These are phyloP conservation scores for Digitaria exilis DNA, from an alignment of 202 grass and related monocot species.

Conservation along the genomic window DNA sequence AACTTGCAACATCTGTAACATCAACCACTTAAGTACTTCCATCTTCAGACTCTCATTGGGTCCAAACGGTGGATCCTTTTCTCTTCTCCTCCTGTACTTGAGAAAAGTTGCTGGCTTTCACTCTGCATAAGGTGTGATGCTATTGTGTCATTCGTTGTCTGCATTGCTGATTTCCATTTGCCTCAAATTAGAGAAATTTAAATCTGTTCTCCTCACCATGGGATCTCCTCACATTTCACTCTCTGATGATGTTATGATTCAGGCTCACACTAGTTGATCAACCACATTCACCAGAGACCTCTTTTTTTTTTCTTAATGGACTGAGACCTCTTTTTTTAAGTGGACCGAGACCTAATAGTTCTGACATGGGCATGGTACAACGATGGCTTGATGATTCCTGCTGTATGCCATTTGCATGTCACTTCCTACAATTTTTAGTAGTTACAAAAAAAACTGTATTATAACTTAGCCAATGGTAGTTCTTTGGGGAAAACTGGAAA, in stretches of 20 bases:
- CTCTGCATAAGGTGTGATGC: conserved; percentile 5
- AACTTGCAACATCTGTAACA: not conserved
- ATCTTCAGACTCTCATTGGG: not conserved
- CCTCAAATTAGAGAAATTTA: not conserved
- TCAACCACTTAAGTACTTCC: not conserved
- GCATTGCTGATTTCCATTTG: not conserved
- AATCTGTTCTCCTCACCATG: not conserved
- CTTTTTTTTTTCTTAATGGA: no score
- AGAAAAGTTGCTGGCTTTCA: not conserved
- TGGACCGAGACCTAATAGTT: not conserved
- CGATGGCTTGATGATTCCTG: not conserved
- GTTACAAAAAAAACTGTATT: not conserved
- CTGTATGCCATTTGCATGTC: not conserved
- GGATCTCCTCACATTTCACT: not conserved
- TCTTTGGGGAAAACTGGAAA: not conserved
- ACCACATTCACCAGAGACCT: no score
- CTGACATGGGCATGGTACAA: not conserved
- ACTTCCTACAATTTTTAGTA: not conserved
- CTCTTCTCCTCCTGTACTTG: not conserved
- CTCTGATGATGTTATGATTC: not conserved
- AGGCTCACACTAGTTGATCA: not conserved
- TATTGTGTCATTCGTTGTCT: not conserved
- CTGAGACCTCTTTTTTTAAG: no score
- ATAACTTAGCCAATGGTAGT: not conserved
- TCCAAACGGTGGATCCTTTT: not conserved